Base-by-base conservation (phyloP, 1,284 basidiomycete species). In the Malassezia japonica region DNA sequence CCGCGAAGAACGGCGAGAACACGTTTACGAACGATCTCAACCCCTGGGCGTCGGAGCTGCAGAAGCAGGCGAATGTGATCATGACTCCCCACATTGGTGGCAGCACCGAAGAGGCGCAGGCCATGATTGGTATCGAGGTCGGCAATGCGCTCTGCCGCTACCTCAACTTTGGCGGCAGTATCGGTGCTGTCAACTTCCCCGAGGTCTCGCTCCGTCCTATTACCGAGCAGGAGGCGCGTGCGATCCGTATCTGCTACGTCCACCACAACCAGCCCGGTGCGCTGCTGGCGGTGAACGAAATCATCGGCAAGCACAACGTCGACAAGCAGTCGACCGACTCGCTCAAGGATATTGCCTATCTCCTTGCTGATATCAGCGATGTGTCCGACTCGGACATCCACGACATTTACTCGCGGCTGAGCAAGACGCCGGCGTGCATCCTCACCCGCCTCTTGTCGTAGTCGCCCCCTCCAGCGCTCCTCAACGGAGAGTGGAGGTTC, bases 241-340 rank as follows among this genome's bases (percentile, higher is more conserved):
- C 84, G 62, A 83, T 96, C 61, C 86, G 92, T 60, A 78, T 99
- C 39, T 98, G 94, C 77, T 84, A 96, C 76, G 87, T 96, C 44
- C 92, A 99, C 79, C 82, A 81, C 75, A 98, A 98, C 77, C 86
- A 92, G 76, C 94, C 94, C 38, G 92, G 92, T 80, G 91, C 96
- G 44, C 83, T 99, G 70, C 84, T 84, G 66, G 83, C 84, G 66
- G 86, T 99, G 78, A 99, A 99, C 80, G 86, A 92, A 65, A 77
- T 79, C 25, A 77, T 98, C 41, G 87, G 86, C 50, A 83, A 86
- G 40, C 90, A 92, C 80, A 98, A 99, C 76, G 92, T 99, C 72
- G 91, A 95, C 77, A 96, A 98, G 79, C 94, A 98, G 76, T 94
- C 85, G 76, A 90, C 92, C 16, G 91, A 96, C 74, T 90, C 87